phyloP scores from a whole-genome alignment of 257 asterid species.

The Lycium barbarum region DNA sequence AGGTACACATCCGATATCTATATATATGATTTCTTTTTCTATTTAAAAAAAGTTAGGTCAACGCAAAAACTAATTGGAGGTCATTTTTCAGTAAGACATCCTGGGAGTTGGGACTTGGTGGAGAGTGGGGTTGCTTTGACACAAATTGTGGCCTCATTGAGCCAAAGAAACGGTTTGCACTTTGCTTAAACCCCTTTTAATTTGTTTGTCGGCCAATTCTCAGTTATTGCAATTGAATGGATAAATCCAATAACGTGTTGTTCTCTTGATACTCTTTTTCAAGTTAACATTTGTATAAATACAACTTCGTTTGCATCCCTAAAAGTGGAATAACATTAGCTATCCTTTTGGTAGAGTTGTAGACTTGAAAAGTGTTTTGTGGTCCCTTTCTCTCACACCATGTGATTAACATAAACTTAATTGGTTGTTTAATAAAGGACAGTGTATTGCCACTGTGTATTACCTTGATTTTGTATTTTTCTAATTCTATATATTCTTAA shows the following conservation, averaged over 20 bases:
- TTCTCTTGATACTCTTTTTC: neutral
- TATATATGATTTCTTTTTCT: no score
- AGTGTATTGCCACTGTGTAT: neutral
- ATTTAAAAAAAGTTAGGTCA: neutral
- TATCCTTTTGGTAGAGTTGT: neutral
- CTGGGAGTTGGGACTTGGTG: neutral
- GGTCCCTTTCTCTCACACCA: conserved; percentile 19
- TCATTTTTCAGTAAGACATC: neutral
- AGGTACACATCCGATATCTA: neutral
- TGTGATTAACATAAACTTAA: conserved; percentile 6
- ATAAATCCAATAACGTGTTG: neutral
- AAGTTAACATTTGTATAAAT: neutral
- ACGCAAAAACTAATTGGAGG: conserved; percentile 19
- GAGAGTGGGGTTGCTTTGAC: neutral
- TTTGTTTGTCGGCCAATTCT: conserved; percentile 2
- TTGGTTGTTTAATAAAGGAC: neutral
- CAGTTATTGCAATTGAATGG: neutral
- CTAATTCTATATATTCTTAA: neutral
- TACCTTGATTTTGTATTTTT: neutral
- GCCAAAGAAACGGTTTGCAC: neutral
- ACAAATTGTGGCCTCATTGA: neutral
- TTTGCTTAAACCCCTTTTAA: neutral
- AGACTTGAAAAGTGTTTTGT: conserved; percentile 22
- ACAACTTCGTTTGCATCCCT: neutral
- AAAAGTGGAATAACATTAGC: neutral